Evolutionary conservation across 192 early-diverging fungal species (phyloP), one percentile per base, ranked within the genome.

Genomic region (Linnemannia hyalina): DNA sequence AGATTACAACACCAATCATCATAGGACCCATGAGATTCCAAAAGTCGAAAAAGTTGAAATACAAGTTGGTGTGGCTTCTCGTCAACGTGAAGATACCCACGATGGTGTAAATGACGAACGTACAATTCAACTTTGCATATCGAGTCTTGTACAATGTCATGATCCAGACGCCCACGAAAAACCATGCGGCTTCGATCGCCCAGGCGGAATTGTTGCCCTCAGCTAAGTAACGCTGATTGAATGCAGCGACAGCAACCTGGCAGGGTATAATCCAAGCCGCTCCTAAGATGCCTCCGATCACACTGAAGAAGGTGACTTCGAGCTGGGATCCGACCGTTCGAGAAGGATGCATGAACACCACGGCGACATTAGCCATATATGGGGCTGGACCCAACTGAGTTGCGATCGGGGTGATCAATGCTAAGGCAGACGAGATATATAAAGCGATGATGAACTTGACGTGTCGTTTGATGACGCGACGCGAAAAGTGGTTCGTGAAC

Each of bases 321-420:
- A 92, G 73, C 57, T 91, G 90, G 10, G 91, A 88, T 4, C 91
- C 91, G 73, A 90, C 84, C 4, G 88, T 90, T 46, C 90, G 82
- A 42, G 85, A 77, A 22, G 90, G 90, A 32, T 91, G 90, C 29
- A 88, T 88, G 54, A 91, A 91, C n/a, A 91, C 69, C 4, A 89
- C 80, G 36, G 82, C 86, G 9, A 87, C 81, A 23, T 77, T 80
- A 42, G 76, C 75, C 38, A 91, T 9, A 55, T 81, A 89, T 10
- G 88, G 75, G 0, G 73, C 46, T 3, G 82, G 77, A 1, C 89
- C 90, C 1, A 92, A 22, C 20, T 69, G 63, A 23, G 42, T 16
- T 6, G 57, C 68, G 22, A 89, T 26, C 6, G 57, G 76, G 2
- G 49, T 74, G n/a, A 90, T 86, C 35, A 90, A 77, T 69, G 85